Evolutionary conservation across 805 yeast genomes (phyloP), one percentile per base, ranked within the genome.

Genomic region (Priceomyces castillae): DNA sequence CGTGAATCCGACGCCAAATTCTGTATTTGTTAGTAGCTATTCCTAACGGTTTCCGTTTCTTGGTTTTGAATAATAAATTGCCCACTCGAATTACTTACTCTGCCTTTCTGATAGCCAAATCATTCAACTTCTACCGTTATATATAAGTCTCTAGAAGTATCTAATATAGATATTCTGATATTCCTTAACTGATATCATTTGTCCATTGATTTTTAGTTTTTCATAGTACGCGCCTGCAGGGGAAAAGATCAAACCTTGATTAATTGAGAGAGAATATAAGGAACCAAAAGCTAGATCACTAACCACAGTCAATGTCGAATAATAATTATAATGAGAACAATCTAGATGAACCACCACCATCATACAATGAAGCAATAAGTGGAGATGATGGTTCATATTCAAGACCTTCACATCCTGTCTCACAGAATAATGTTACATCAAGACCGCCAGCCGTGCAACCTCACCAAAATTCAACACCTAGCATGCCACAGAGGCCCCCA

Each of bases 1-100:
- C 3, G 96, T 87, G 73, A 90, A 84, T 2, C 88, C 96, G 15
- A 88, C 97, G 30, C 98, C 98, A 57, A 84, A 82, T 65, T 90
- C 96, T 87, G 47, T 12, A 14, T 19, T 33, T 17, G 61, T 57
- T 61, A 59, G 62, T 54, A 50, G 2, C n/a, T 25, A 18, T 10
- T 30, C 7, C 25, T n/a, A 18, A 19, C 15, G 11, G 7, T 14
- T 4, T 34, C 9, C 19, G 25, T 18, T 12, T n/a, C 14, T 20
- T 19, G 5, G 9, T 3, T 12, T 34, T 20, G 11, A 5, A n/a
- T 10, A n/a, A 28, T 4, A 28, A 28, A 6, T 23, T 10, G 15
- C 4, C 11, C 14, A 22, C 11, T 19, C 6, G 11, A 12, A 34
- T 23, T 17, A 78, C 86, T 47, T 73, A 82, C 88, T 84, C 57